Percentiles rank a stretch among this genome's conserved stretches.
These are phyloP conservation scores for Lipomyces oligophaga DNA, from an alignment of 805 yeast genomes.

Conservation along the genomic window DNA sequence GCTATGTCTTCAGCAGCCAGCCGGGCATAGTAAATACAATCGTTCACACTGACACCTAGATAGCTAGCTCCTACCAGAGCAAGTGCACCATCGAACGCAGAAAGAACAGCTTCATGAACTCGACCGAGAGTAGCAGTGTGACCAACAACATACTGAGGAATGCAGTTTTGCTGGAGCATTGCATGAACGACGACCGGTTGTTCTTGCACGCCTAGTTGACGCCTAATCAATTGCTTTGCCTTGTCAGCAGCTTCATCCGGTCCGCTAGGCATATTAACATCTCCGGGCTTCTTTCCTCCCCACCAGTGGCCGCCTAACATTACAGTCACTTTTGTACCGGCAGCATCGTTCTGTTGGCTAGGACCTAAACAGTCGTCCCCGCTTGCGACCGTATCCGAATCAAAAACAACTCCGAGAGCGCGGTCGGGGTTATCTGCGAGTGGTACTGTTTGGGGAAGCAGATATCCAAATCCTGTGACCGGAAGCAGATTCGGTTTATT, in stretches of 20 bases:
- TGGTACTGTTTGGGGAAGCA: slow-evolving; percentile 60
- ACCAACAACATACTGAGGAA: slow-evolving; percentile 60
- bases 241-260: slow-evolving; percentile 32
- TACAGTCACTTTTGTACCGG: slow-evolving; percentile 70
- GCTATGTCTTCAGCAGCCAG: slow-evolving; percentile 22
- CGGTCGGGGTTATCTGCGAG: slow-evolving; percentile 47
- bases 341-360: slow-evolving; percentile 27
- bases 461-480: slow-evolving; percentile 76
- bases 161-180: slow-evolving; percentile 52
- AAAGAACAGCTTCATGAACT: slow-evolving; percentile 12
- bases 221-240: slow-evolving; percentile 42
- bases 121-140: slow-evolving; percentile 19
- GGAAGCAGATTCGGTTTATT: slow-evolving; percentile 45
- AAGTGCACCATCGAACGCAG: slow-evolving; percentile 16
- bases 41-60: slow-evolving; percentile 23
- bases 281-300: slow-evolving; percentile 32
- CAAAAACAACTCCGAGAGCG: slow-evolving; percentile 83
- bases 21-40: slow-evolving; percentile 24
- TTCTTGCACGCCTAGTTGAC: slow-evolving; percentile 41
- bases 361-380: slow-evolving; percentile 11
- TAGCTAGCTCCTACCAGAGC: slow-evolving; percentile 25
- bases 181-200: slow-evolving; percentile 38
- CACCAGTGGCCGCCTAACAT: slow-evolving; percentile 86
- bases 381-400: slow-evolving; percentile 54
- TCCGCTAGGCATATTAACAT: slow-evolving; percentile 28